Percentiles rank a stretch among this genome's conserved stretches.
Conservation (phyloP, 768 basidiomycete species). For the Scleroderma citrinum region DNA sequence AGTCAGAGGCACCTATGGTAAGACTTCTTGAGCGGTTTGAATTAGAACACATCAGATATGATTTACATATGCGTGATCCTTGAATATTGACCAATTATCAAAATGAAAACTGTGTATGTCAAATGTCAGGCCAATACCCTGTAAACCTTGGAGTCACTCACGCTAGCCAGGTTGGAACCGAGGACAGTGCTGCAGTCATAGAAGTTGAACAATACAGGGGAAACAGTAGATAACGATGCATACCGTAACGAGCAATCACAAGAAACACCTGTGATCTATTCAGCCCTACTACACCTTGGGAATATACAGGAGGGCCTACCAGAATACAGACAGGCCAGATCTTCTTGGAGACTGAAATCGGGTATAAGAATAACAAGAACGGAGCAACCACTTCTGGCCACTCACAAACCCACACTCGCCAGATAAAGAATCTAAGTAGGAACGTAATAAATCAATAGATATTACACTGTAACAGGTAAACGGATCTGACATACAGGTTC, state of each 20-base stretch:
- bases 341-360: neutral
- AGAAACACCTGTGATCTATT: neutral
- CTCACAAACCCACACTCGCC: constrained; percentile 5
- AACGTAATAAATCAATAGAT: neutral
- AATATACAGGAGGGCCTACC: neutral
- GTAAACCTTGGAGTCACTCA: neutral
- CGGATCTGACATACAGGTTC: neutral
- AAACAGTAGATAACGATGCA: neutral
- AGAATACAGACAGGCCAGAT: neutral
- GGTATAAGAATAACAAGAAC: neutral
- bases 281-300: neutral
- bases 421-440: constrained; percentile 3
- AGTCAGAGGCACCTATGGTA: neutral
- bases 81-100: neutral
- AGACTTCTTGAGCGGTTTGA: neutral
- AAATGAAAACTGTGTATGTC: neutral
- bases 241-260: neutral
- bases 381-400: neutral
- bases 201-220: neutral
- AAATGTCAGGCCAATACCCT: neutral
- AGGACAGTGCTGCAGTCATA: neutral
- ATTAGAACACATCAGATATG: neutral
- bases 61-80: constrained; percentile 1
- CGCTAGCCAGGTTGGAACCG: neutral
- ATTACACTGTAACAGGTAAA: too few species aligned